A percentile compares a stretch with the other conserved stretches of the same genome.
These are phyloP conservation scores for Nicotiana rustica DNA, from an alignment of 305 asterid genomes.

Conservation along the genomic window DNA sequence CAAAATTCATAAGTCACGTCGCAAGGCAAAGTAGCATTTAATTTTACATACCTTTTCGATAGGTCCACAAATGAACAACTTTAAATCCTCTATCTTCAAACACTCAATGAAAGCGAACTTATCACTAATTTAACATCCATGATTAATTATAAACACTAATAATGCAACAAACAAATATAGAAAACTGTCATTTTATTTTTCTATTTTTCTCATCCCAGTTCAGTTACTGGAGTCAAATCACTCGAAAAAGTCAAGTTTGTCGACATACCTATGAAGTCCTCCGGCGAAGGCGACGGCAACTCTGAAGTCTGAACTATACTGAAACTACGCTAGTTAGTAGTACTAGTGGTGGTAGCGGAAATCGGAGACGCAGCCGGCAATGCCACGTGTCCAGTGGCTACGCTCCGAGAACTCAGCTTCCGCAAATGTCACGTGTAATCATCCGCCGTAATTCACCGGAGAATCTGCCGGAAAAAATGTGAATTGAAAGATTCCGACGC, in stretches of 20 bases:
- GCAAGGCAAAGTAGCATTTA: not conserved
- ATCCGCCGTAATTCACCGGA: not conserved
- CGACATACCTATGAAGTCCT: not conserved
- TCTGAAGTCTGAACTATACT: not conserved
- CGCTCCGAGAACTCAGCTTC: not conserved
- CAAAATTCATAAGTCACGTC: not conserved
- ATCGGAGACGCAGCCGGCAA: no score
- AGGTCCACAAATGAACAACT: conserved; percentile 7
- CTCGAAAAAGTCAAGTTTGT: not conserved
- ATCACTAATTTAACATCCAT: no score
- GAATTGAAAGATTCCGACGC: not conserved
- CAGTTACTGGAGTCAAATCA: no score
- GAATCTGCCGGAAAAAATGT: not conserved
- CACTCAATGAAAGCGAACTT: no score
- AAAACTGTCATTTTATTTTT: no score
- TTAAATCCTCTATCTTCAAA: not conserved
- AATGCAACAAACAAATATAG: no score
- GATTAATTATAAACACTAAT: no score
- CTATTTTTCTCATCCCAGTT: no score
- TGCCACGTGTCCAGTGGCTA: no score
- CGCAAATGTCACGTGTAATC: not conserved
- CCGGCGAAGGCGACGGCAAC: not conserved
- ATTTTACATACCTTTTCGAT: not conserved
- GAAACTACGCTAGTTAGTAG: not conserved
- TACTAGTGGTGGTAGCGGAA: not conserved